Conservation (phyloP, 2,329 filamentous ascomycete species). For the Claviceps cyperi region DNA sequence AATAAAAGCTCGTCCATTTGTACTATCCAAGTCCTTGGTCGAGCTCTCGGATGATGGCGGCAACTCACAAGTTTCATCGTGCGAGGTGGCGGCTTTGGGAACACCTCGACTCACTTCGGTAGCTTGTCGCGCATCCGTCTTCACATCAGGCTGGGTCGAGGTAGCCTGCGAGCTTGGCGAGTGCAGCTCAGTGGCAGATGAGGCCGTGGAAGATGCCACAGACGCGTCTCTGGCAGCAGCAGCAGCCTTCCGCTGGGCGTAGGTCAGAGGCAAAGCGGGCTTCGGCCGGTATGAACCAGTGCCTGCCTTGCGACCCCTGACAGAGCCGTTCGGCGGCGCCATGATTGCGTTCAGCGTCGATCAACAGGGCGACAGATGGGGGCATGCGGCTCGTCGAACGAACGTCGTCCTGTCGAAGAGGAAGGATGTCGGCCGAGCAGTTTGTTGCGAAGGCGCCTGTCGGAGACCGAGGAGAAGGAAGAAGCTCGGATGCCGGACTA, state of each 20-base stretch:
- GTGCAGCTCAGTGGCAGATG: slow-evolving; percentile 3
- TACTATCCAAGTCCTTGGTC: background rate
- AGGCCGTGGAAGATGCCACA: slow-evolving; percentile 2
- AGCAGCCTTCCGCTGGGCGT: slow-evolving; percentile 24
- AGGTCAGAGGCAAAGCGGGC: slow-evolving; percentile 24
- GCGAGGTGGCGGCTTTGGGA: background rate
- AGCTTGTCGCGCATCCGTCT: background rate
- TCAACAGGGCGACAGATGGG: background rate
- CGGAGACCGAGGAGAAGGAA: background rate
- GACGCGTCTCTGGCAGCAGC: slow-evolving; percentile 12
- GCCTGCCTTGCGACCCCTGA: slow-evolving; percentile 18
- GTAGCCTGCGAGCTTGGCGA: background rate
- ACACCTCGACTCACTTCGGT: background rate
- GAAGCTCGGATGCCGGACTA: background rate
- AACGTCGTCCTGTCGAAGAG: background rate
- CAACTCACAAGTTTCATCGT: background rate
- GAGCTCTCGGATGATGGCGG: background rate
- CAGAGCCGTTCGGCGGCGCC: slow-evolving; percentile 20
- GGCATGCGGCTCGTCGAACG: background rate
- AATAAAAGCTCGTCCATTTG: background rate
- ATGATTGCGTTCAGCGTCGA: slow-evolving; percentile 10
- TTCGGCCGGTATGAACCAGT: slow-evolving; percentile 17
- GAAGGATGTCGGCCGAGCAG: background rate
- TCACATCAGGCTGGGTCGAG: background rate
- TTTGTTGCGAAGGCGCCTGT: background rate